Conservation (phyloP, 169 alveolate species). For the Toxoplasma gondii region DNA sequence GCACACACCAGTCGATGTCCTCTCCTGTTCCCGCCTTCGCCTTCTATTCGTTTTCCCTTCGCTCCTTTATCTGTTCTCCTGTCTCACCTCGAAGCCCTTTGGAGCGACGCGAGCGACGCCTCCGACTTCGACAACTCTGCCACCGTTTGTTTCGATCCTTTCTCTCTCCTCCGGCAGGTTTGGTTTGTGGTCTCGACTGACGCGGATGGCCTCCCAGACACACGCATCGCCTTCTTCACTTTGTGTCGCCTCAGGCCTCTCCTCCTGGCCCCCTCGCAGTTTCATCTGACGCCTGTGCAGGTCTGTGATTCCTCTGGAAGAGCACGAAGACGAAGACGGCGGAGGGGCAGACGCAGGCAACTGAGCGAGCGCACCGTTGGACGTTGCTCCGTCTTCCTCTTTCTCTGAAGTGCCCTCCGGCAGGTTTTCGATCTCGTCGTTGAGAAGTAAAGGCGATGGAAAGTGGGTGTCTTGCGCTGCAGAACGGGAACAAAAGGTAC, state of each 20-base stretch:
- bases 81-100: conserved; percentile 41
- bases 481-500: too few species aligned
- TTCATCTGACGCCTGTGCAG: too few species aligned
- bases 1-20: too few species aligned
- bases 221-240: background rate
- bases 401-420: too few species aligned
- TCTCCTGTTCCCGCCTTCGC: too few species aligned
- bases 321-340: background rate
- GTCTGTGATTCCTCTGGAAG: too few species aligned
- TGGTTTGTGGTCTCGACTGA: conserved; percentile 89
- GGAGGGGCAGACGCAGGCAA: conserved; percentile 10
- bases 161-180: conserved; percentile 81
- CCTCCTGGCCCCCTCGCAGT: background rate
- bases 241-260: background rate
- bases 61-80: too few species aligned
- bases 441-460: too few species aligned
- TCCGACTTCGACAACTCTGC: conserved; percentile 74
- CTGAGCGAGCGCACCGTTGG: background rate
- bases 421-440: too few species aligned
- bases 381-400: background rate
- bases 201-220: conserved; percentile 33
- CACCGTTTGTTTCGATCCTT: conserved; percentile 87
- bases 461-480: too few species aligned
- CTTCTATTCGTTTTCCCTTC: too few species aligned
- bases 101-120: conserved; percentile 60